phyloP scores from a whole-genome alignment of 805 yeast genomes.

The Ogataea allantospora region DNA sequence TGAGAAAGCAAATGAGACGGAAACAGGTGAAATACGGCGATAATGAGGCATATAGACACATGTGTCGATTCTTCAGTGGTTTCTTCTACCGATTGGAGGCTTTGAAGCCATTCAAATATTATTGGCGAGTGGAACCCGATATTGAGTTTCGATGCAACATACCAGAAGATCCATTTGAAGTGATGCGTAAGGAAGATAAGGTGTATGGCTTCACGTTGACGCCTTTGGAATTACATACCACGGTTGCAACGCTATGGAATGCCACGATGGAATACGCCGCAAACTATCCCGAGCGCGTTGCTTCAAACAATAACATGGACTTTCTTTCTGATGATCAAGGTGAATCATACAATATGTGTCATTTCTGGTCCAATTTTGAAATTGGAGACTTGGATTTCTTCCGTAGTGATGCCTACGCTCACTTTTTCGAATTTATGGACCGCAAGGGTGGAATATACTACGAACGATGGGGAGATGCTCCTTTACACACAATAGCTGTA shows the following conservation, averaged over 20 bases:
- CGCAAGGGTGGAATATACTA: slow-evolving; percentile 64
- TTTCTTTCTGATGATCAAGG: slow-evolving; percentile 49
- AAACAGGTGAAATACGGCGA: slow-evolving; percentile 46
- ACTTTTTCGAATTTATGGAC: slow-evolving; percentile 58
- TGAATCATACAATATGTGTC: slow-evolving; percentile 50
- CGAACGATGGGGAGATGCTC: slow-evolving; percentile 59
- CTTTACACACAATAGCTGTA: slow-evolving; percentile 33
- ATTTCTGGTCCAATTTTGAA: slow-evolving; percentile 67
- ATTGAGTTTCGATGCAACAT: slow-evolving; percentile 56
- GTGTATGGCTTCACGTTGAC: slow-evolving; percentile 51
- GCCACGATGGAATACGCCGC: slow-evolving; percentile 46
- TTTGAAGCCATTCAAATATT: slow-evolving; percentile 48
- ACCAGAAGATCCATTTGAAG: slow-evolving; percentile 51
- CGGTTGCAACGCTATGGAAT: slow-evolving; percentile 50
- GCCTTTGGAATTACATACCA: slow-evolving; percentile 50
- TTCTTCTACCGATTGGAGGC: slow-evolving; percentile 48
- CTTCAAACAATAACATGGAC: slow-evolving; percentile 45
- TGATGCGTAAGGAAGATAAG: slow-evolving; percentile 42
- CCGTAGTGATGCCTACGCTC: slow-evolving; percentile 51
- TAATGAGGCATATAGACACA: slow-evolving; percentile 51
- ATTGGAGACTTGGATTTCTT: slow-evolving; percentile 59
- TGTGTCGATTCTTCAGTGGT: slow-evolving; percentile 78
- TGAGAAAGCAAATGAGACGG: slow-evolving; percentile 44
- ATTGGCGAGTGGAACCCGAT: slow-evolving; percentile 62
- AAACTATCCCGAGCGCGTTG: slow-evolving; percentile 43